Percentiles rank a stretch among this genome's conserved stretches.
phyloP scores from a whole-genome alignment of 345 rosid genomes.

The Camelina laxa region DNA sequence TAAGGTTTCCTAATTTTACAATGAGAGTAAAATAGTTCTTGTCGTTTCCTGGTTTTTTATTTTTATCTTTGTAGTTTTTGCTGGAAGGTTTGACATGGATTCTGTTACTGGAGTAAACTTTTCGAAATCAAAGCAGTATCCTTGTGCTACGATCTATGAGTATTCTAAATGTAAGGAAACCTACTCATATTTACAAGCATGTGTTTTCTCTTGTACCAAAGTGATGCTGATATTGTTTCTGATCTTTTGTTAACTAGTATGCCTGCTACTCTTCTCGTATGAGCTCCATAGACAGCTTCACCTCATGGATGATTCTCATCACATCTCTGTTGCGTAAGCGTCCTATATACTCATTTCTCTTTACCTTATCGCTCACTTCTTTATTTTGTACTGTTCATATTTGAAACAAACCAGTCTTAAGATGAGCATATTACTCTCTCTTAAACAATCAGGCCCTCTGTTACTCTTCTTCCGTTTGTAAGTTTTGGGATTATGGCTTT shows the following conservation, averaged over 20 bases:
- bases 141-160: constrained; percentile 65
- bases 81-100: constrained; percentile 59
- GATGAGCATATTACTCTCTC: neutral
- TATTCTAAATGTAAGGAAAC: constrained; percentile 76
- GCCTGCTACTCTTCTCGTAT: constrained; percentile 74
- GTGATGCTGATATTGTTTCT: constrained; percentile 26
- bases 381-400: neutral
- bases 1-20: neutral
- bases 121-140: constrained; percentile 57
- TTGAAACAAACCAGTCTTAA: neutral
- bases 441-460: neutral
- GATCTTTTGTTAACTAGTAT: constrained; percentile 55
- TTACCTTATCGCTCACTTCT: neutral
- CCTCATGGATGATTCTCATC: constrained; percentile 53
- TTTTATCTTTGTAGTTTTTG: constrained; percentile 47
- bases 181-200: neutral
- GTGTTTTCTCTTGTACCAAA: neutral
- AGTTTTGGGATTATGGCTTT: neutral
- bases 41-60: constrained; percentile 17
- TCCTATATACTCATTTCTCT: constrained; percentile 25
- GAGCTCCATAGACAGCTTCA: constrained; percentile 69
- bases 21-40: constrained; percentile 8
- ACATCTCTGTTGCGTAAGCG: constrained; percentile 73
- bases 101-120: constrained; percentile 62
- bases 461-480: neutral